Base-by-base conservation (phyloP, 1,284 basidiomycete genomes). In the Hemileia vastatrix region DNA sequence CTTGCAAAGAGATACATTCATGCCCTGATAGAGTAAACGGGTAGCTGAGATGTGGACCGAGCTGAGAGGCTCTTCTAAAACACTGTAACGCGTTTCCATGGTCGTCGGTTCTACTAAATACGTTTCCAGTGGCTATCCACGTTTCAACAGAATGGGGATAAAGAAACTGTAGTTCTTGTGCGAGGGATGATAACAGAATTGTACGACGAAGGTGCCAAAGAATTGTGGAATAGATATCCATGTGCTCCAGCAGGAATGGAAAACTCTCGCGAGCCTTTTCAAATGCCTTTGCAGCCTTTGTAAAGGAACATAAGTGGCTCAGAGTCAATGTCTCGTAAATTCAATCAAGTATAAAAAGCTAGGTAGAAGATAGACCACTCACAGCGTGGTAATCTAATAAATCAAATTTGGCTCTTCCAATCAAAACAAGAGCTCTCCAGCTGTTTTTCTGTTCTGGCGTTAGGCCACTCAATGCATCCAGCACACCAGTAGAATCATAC, bases 121-220 rank as follows among this genome's bases (percentile, higher is more conserved):
- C 80, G 78, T 96, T 96, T 54, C 93, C 92, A 15, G 90, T 84
- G 0, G 90, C 88, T 67, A 96, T 92, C 93, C 92, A 96, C 11
- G 90, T 83, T 72, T 94, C 84, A 13, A 62, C 36, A 9, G 88
- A 84, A 64, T 83, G 83, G 44, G 90, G 82, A 69, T 87, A 81
- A 72, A 92, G 85, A 51, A 84, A 83, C 67, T 93, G 82, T 50
- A 96, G 79, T 68, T 91, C 87, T 77, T 95, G 92, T 1, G 92
- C 87, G 44, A 96, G 81, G 78, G 86, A 88, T 1, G 92, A 91
- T 54, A 96, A 81, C 67, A 86, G 82, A 44, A 90, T 84, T 65
- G 83, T 83, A 67, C 84, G 82, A 71, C 87, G 85, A 51, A 93
- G 79, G 77, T 96, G 91, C 92, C 92, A 96, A 53, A 96, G 79